Evolutionary conservation across 495 filamentous ascomycete species (phyloP), one percentile per base, ranked within the genome.

Genomic region (Annulohypoxylon maeteangense): DNA sequence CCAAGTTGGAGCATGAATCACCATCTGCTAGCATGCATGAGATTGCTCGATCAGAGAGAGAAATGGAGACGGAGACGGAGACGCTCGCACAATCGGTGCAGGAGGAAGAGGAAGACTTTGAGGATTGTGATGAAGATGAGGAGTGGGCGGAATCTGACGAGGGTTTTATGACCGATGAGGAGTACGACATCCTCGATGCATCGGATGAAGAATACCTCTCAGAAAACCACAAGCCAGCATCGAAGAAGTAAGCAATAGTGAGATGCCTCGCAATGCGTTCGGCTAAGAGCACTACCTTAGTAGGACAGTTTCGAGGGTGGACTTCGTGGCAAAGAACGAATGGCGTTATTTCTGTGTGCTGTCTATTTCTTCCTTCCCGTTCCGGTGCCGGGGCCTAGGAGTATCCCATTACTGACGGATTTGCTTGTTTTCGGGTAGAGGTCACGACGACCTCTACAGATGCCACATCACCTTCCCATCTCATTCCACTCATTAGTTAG

Each of bases 111-210:
- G 90, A 93, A 20, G 91, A 93, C 36, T 85, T 92, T 53, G 91
- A 93, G 74, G 85, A 85, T 56, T 86, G 80, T 62, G 81, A 77
- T 50, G 83, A 85, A 63, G 84, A 82, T 47, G 84, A 81, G 48
- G 87, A 87, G 48, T 91, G 90, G 76, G 82, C 82, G 44, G 92
- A 81, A 29, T 85, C 82, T 7, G 86, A 86, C 44, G 82, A 85
- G 56, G 91, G 89, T 7, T 97, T 96, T 85, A 79, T 96, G 80
- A 98, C 96, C 11, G 95, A 99, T 71, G 95, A 98, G 74, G 95
- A 99, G 82, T 99, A 97, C 74, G 95, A 99, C 70, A 91, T 98
- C 67, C 90, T 98, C 27, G 93, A 97, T 82, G 96, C 94, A 22
- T 96, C 92, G 65, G 96, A 98, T 68, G 94, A 97, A 75, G 95